Conservation (phyloP, 202 grass and related monocot species). For the Hordeum pubiflorum region DNA sequence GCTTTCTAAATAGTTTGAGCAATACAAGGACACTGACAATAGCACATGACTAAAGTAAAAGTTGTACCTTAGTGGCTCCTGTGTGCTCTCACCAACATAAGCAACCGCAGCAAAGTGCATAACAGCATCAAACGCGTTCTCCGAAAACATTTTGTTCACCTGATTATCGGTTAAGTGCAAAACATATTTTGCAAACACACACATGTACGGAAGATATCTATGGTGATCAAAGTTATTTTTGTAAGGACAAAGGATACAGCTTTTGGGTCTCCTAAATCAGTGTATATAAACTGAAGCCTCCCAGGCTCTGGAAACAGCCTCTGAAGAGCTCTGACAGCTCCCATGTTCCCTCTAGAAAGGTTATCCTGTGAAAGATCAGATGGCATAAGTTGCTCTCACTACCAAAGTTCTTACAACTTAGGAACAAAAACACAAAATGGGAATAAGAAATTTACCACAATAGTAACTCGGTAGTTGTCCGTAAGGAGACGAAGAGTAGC, state of each 20-base stretch:
- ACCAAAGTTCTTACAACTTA: not conserved
- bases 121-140: slow-evolving; percentile 72
- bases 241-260: slow-evolving; percentile 54
- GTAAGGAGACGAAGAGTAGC: slow-evolving; percentile 66
- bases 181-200: not conserved
- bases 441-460: slow-evolving; percentile 54
- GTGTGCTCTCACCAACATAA: slow-evolving; percentile 78
- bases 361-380: slow-evolving; percentile 55
- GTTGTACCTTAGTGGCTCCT: slow-evolving; percentile 66
- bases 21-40: not conserved
- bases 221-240: not conserved
- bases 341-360: slow-evolving; percentile 75
- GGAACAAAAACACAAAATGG: not conserved
- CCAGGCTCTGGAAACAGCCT: slow-evolving; percentile 58
- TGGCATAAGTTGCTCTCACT: not conserved
- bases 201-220: not conserved
- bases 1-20: not conserved
- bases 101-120: slow-evolving; percentile 85
- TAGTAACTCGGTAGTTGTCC: slow-evolving; percentile 68
- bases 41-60: not conserved
- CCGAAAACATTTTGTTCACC: slow-evolving; percentile 66
- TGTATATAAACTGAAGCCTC: slow-evolving; percentile 81
- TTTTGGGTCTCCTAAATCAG: slow-evolving; percentile 72
- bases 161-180: slow-evolving; percentile 45
- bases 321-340: slow-evolving; percentile 57